Percentiles rank a stretch among this genome's conserved stretches.
Evolutionary conservation across 1,284 basidiomycete species (phyloP).

Genomic region (Naganishia sp.): DNA sequence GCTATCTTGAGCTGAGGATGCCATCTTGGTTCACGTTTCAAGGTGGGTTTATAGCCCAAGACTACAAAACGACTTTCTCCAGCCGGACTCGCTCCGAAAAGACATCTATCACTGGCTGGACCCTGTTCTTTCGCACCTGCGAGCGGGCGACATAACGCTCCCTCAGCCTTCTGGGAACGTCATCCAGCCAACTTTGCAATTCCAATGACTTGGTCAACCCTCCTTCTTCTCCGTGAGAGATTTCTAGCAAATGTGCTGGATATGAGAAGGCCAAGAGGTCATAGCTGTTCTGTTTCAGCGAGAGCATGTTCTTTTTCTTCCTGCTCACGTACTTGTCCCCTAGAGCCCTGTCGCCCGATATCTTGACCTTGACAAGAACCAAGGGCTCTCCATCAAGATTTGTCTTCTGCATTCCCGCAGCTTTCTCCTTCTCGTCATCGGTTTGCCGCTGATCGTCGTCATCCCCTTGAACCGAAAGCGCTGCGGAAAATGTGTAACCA

Average conservation of each 20-base stretch:
- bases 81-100: slow-evolving; percentile 15
- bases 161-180: not conserved
- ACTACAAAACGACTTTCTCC: slow-evolving; percentile 23
- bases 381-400: slow-evolving; percentile 22
- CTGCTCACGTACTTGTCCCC: slow-evolving; percentile 1
- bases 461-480: not conserved
- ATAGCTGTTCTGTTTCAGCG: slow-evolving; percentile 2
- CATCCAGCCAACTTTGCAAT: not conserved
- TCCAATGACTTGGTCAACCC: not conserved
- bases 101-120: slow-evolving; percentile 1
- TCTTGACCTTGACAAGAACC: slow-evolving; percentile 18
- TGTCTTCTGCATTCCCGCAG: not conserved
- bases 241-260: slow-evolving; percentile 5
- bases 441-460: not conserved
- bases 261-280: slow-evolving; percentile 21
- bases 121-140: not conserved
- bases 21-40: not conserved
- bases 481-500: slow-evolving; percentile 21
- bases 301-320: not conserved
- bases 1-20: not conserved
- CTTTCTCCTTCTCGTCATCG: not conserved
- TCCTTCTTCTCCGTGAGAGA: no score
- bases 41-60: no score
- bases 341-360: slow-evolving; percentile 3
- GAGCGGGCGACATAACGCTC: slow-evolving; percentile 12